Percentiles rank a stretch among this genome's conserved stretches.
Conservation (phyloP, 345 rosid genomes). For the Leavenworthia alabamica region DNA sequence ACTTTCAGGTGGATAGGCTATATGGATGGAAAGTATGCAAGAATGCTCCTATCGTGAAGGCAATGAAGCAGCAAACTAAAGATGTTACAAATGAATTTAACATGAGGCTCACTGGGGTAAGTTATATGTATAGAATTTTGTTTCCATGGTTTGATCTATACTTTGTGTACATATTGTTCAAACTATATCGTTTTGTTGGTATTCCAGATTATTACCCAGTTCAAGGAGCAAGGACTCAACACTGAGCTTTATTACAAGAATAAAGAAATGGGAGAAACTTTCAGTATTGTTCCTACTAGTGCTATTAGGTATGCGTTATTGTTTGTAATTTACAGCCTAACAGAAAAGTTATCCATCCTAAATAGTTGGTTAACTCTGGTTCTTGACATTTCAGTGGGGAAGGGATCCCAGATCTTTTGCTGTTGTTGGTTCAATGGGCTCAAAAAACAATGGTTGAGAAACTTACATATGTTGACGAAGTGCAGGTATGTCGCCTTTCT, state of each 20-base stretch:
- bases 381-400: constrained; percentile 60
- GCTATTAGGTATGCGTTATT: constrained; percentile 52
- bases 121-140: constrained; percentile 5
- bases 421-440: constrained; percentile 80
- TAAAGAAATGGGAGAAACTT: constrained; percentile 73
- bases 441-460: constrained; percentile 96
- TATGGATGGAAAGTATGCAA: constrained; percentile 79
- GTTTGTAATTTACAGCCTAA: neutral
- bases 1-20: constrained; percentile 76
- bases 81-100: constrained; percentile 72
- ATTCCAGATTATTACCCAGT: constrained; percentile 60
- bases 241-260: constrained; percentile 87
- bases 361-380: constrained; percentile 22
- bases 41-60: constrained; percentile 66
- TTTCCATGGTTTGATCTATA: neutral
- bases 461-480: constrained; percentile 68
- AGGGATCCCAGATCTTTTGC: constrained; percentile 82
- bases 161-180: neutral
- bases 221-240: constrained; percentile 87
- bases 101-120: constrained; percentile 57
- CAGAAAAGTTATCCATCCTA: constrained; percentile 2
- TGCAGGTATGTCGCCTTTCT: constrained; percentile 47
- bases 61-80: constrained; percentile 63
- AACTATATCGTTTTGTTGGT: neutral
- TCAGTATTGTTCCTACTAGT: constrained; percentile 89